Evolutionary conservation across 2,329 filamentous ascomycete genomes (phyloP).

Genomic region (Pseudopyricularia cyperi): DNA sequence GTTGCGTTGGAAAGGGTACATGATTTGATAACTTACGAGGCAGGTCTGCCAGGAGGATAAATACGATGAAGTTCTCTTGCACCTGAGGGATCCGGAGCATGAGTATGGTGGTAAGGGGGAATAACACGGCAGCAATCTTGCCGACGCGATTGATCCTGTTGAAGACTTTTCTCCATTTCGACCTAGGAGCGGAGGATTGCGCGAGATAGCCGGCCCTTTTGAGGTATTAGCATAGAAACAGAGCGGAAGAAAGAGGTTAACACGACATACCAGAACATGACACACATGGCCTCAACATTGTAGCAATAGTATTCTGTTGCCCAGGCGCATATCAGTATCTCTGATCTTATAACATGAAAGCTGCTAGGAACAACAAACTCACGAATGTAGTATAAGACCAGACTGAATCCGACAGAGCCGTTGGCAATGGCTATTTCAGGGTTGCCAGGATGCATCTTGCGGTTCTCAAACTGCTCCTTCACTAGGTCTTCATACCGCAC

Average conservation of each 20-base stretch:
- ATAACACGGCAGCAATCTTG: conserved; percentile 8
- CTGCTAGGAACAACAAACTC: conserved; percentile 2
- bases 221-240: background rate
- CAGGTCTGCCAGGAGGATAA: conserved; percentile 10
- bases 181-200: conserved; percentile 5
- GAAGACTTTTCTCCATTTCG: conserved; percentile 5
- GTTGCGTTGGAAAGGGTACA: background rate
- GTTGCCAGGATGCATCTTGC: conserved; percentile 7
- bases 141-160: conserved; percentile 9
- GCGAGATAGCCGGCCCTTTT: conserved; percentile 9
- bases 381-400: conserved; percentile 14
- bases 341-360: background rate
- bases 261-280: background rate
- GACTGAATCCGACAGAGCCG: conserved; percentile 11
- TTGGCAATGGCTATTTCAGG: conserved; percentile 11
- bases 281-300: background rate
- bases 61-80: conserved; percentile 6
- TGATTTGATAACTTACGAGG: conserved; percentile 9
- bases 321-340: background rate
- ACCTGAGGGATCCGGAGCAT: conserved; percentile 7
- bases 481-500: conserved; percentile 9
- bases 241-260: background rate
- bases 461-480: conserved; percentile 8
- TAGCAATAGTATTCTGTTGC: background rate
- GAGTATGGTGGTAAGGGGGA: conserved; percentile 10